Evolutionary conservation across 2,329 filamentous ascomycete species (phyloP).

Genomic region (Meredithiella fracta): DNA sequence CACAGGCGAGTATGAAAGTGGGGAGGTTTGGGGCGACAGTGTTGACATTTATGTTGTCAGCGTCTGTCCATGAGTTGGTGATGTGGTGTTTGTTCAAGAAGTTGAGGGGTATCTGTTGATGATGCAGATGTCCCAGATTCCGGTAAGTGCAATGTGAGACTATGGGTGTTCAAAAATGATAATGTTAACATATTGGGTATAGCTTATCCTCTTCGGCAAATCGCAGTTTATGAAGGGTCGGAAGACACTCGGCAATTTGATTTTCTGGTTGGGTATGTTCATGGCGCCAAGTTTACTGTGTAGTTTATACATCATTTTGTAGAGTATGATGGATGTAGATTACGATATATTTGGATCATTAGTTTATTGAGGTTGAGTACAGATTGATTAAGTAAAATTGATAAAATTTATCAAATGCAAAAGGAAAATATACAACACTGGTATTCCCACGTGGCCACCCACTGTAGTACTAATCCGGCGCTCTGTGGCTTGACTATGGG

Average conservation of each 20-base stretch:
- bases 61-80: conserved; percentile 56
- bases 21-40: conserved; percentile 56
- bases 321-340: background rate
- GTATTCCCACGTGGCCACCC: conserved; percentile 12
- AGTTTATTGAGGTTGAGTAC: no score
- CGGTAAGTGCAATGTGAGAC: conserved; percentile 25
- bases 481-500: conserved; percentile 11
- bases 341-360: no score
- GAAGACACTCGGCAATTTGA: conserved; percentile 50
- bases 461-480: conserved; percentile 11
- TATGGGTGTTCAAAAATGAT: background rate
- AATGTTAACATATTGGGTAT: background rate
- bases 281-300: conserved; percentile 54
- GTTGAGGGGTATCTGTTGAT: conserved; percentile 56
- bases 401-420: background rate
- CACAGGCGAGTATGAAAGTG: conserved; percentile 56
- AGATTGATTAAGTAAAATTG: no score
- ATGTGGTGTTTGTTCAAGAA: conserved; percentile 74
- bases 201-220: conserved; percentile 48
- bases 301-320: conserved; percentile 43
- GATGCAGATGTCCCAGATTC: conserved; percentile 60
- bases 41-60: conserved; percentile 57
- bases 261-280: conserved; percentile 69
- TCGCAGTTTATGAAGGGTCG: conserved; percentile 48
- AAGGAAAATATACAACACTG: conserved; percentile 10